Percentiles rank a stretch among this genome's conserved stretches.
phyloP scores from a whole-genome alignment of 2,329 filamentous ascomycete genomes.

The Bipolaris bicolor region DNA sequence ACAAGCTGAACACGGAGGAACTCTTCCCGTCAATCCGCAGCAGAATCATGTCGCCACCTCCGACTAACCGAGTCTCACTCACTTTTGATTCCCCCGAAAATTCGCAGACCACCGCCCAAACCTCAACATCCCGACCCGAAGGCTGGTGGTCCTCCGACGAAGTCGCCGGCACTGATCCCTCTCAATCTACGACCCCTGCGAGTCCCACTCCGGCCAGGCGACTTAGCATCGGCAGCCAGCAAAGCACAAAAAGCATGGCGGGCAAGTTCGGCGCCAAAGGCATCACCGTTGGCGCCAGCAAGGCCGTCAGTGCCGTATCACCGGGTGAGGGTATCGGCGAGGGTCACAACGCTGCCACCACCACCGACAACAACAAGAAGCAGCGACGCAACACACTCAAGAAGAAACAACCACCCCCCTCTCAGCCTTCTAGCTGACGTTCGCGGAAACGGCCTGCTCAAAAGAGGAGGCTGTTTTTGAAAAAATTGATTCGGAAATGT shows the following conservation, averaged over 20 bases:
- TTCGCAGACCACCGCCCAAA: constrained; percentile 39
- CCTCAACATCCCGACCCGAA: constrained; percentile 44
- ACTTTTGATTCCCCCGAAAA: constrained; percentile 28
- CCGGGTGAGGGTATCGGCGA: constrained; percentile 26
- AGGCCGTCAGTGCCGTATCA: constrained; percentile 40
- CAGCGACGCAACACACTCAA: constrained; percentile 12
- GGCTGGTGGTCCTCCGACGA: constrained; percentile 51
- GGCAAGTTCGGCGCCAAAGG: constrained; percentile 41
- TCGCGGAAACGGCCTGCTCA: not conserved
- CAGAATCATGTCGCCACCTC: constrained; percentile 33
- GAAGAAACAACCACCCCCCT: constrained; percentile 8
- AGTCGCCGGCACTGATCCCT: constrained; percentile 41
- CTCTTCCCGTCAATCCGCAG: constrained; percentile 26
- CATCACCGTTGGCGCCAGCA: constrained; percentile 42
- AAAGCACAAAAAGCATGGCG: constrained; percentile 28
- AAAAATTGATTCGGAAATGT: not conserved
- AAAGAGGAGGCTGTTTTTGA: not conserved
- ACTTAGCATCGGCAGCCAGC: constrained; percentile 38
- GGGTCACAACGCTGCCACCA: constrained; percentile 1
- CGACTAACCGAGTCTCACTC: constrained; percentile 21
- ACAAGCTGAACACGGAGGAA: constrained; percentile 10
- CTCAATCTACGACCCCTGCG: constrained; percentile 25
- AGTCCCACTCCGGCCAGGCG: constrained; percentile 16
- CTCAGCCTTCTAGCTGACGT: constrained; percentile 2
- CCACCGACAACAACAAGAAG: constrained; percentile 9